These are phyloP conservation scores for Puccinia horiana DNA, from an alignment of 1,284 basidiomycete genomes.

Conservation along the genomic window DNA sequence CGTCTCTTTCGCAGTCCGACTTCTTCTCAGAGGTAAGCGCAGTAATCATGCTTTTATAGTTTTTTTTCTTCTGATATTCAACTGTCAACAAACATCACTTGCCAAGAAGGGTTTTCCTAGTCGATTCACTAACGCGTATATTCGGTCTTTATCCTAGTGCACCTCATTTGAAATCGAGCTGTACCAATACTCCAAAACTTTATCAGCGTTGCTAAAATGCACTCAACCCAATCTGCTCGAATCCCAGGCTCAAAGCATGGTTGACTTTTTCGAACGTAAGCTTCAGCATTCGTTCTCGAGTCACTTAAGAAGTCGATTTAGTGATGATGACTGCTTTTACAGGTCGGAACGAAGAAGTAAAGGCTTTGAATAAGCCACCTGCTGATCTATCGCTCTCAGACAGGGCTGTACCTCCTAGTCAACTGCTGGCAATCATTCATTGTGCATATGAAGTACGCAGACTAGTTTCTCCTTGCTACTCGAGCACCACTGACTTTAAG, in stretches of 20 bases:
- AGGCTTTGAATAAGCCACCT: not conserved
- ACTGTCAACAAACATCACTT: not conserved
- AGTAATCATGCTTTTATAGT: no score
- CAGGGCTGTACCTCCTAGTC: constrained; percentile 1
- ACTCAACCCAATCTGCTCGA: constrained; percentile 6
- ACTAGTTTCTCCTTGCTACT: not conserved
- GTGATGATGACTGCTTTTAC: not conserved
- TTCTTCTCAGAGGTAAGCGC: constrained; percentile 36
- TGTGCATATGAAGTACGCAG: constrained; percentile 24
- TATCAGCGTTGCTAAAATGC: not conserved
- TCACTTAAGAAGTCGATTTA: not conserved
- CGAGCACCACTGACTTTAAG: not conserved
- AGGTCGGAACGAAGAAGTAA: constrained; percentile 20
- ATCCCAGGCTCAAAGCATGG: constrained; percentile 9
- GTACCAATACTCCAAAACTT: constrained; percentile 21
- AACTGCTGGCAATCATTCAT: constrained; percentile 26
- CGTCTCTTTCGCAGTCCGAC: constrained; percentile 18
- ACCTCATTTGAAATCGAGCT: constrained; percentile 25
- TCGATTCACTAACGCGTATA: not conserved
- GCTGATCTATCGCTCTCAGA: not conserved
- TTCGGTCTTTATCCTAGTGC: constrained; percentile 18
- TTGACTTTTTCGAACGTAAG: constrained; percentile 33
- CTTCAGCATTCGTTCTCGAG: not conserved
- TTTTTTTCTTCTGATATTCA: not conserved
- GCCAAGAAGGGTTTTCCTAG: not conserved